A percentile compares a stretch with the other conserved stretches of the same genome.
Conservation (phyloP, 495 filamentous ascomycete genomes). For the Collariella sp. region DNA sequence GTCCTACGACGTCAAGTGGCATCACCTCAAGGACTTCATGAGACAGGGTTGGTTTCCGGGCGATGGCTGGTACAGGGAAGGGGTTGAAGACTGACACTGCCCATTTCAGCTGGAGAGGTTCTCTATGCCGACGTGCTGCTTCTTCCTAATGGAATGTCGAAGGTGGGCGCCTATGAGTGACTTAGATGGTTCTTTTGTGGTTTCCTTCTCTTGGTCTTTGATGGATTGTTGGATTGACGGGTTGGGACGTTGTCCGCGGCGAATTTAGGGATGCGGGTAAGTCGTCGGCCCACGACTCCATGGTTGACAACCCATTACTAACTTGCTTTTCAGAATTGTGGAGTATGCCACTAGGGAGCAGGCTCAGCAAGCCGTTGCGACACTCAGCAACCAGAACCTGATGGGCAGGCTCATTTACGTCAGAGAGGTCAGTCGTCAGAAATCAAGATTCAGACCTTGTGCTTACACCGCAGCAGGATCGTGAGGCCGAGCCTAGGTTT, state of each 20-base stretch:
- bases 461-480: constrained; percentile 52
- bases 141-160: constrained; percentile 99
- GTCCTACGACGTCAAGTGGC: constrained; percentile 99
- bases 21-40: constrained; percentile 99
- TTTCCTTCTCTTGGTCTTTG: constrained; percentile 63
- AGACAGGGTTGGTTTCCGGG: constrained; percentile 73
- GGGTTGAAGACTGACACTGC: not conserved
- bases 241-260: constrained; percentile 84
- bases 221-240: constrained; percentile 99
- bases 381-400: constrained; percentile 96
- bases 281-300: constrained; percentile 25
- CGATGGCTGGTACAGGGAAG: not conserved
- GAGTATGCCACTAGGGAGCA: constrained; percentile 99
- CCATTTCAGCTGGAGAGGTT: constrained; percentile 80
- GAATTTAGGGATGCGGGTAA: constrained; percentile 99
- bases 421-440: constrained; percentile 63
- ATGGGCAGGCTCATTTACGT: constrained; percentile 98
- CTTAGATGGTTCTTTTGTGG: constrained; percentile 72
- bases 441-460: not conserved
- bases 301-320: constrained; percentile 1
- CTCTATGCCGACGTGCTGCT: constrained; percentile 98
- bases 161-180: constrained; percentile 95
- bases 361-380: constrained; percentile 94
- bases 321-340: constrained; percentile 69
- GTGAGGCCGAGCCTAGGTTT: constrained; percentile 92